Evolutionary conservation across 257 asterid genomes (phyloP).

Genomic region (Agastache rugosa): DNA sequence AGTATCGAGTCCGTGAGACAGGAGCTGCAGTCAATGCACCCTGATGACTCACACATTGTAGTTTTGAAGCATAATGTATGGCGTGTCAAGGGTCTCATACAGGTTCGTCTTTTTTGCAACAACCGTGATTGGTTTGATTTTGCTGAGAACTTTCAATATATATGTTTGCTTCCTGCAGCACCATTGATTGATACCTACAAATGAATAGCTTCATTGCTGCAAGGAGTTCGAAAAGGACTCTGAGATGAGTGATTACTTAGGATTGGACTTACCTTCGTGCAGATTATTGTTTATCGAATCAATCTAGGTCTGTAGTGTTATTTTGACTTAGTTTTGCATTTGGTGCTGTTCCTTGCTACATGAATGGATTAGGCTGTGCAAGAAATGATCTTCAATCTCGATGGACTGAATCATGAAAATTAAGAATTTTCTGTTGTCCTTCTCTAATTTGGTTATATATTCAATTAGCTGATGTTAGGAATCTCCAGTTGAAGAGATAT

Average conservation of each 20-base stretch:
- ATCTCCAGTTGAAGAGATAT: slow-evolving; percentile 12
- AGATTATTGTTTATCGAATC: neutral
- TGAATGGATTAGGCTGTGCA: slow-evolving; percentile 27
- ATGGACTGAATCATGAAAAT: neutral
- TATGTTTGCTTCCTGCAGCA: neutral
- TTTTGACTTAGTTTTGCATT: slow-evolving; percentile 14
- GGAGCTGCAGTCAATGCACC: slow-evolving; percentile 73
- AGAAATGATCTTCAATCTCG: neutral
- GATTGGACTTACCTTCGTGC: slow-evolving; percentile 1
- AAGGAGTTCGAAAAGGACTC: slow-evolving; percentile 4
- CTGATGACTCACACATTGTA: slow-evolving; percentile 82
- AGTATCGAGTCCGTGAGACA: slow-evolving; percentile 74
- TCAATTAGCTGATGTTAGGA: neutral
- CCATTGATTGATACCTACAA: neutral
- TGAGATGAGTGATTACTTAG: slow-evolving; percentile 11
- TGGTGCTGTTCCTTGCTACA: slow-evolving; percentile 10
- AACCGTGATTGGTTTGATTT: neutral
- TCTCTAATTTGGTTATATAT: neutral
- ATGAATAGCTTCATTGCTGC: neutral
- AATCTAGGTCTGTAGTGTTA: slow-evolving; percentile 5
- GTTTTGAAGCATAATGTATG: slow-evolving; percentile 83
- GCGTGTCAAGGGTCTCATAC: slow-evolving; percentile 93
- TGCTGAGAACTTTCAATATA: neutral
- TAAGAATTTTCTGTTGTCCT: slow-evolving; percentile 1
- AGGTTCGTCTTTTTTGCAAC: slow-evolving; percentile 52